Evolutionary conservation across 2,329 filamentous ascomycete genomes (phyloP).

Genomic region (Alternaria sp.): DNA sequence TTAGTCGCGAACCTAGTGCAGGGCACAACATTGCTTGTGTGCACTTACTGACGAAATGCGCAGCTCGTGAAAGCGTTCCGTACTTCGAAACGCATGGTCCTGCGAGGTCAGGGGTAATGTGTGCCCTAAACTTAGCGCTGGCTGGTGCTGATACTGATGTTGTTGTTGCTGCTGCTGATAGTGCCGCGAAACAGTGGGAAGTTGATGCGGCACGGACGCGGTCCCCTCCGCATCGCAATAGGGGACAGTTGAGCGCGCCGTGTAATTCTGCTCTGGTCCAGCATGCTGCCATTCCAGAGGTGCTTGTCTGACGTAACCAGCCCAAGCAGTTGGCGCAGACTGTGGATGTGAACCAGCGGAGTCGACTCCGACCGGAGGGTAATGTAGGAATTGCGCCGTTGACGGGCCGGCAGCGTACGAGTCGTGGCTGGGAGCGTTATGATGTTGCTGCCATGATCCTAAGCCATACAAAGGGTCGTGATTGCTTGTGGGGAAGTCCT

Average conservation of each 20-base stretch:
- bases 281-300: constrained; percentile 30
- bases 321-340: constrained; percentile 29
- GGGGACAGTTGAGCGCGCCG: constrained; percentile 25
- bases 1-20: constrained; percentile 31
- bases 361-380: constrained; percentile 34
- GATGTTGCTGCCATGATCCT: constrained; percentile 34
- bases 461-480: constrained; percentile 38
- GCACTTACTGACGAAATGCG: constrained; percentile 34
- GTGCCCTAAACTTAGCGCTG: constrained; percentile 5
- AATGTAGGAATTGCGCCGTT: constrained; percentile 35
- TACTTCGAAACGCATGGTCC: constrained; percentile 18
- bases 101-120: constrained; percentile 17
- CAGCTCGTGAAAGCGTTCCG: constrained; percentile 29
- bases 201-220: constrained; percentile 17
- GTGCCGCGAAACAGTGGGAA: constrained; percentile 24
- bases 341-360: constrained; percentile 32
- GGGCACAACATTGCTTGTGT: constrained; percentile 14
- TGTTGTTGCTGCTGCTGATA: constrained; percentile 12
- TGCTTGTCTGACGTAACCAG: constrained; percentile 26
- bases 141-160: constrained; percentile 17
- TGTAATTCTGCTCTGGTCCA: constrained; percentile 23
- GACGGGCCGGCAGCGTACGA: constrained; percentile 34
- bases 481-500: constrained; percentile 26
- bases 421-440: constrained; percentile 21
- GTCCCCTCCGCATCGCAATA: constrained; percentile 30